Conservation (phyloP, 2,329 filamentous ascomycete genomes). For the Sporothrix pallida region DNA sequence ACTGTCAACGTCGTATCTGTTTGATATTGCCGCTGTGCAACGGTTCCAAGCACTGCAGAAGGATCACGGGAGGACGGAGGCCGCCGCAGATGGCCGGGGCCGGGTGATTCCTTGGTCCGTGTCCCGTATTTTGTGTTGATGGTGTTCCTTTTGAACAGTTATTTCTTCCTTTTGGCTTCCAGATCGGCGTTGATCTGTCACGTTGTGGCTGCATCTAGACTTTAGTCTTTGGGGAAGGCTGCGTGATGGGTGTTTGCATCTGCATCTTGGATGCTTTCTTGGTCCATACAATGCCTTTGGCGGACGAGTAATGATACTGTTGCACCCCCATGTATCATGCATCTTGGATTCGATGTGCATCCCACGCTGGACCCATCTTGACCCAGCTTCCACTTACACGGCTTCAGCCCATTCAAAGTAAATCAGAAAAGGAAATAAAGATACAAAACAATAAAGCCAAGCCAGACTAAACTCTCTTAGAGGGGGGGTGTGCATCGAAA, state of each 20-base stretch:
- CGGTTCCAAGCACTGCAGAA: background rate
- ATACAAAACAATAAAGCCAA: constrained; percentile 1
- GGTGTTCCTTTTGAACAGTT: too few species aligned
- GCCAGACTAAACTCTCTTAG: constrained; percentile 6
- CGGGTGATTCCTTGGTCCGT: background rate
- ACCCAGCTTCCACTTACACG: background rate
- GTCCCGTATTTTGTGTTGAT: background rate
- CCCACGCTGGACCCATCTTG: background rate
- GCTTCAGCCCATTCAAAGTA: background rate
- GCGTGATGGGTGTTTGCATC: background rate
- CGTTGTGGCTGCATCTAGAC: background rate
- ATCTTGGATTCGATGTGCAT: background rate
- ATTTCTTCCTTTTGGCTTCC: background rate
- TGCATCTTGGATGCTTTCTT: background rate
- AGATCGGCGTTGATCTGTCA: constrained; percentile 7
- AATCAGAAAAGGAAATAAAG: constrained; percentile 11
- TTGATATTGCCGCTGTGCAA: constrained; percentile 16
- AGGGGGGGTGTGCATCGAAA: constrained; percentile 23
- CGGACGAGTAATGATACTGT: background rate
- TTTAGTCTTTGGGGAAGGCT: background rate
- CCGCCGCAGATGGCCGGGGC: constrained; percentile 16
- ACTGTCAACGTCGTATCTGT: background rate
- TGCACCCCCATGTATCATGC: background rate
- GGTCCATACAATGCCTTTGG: background rate
- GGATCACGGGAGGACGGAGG: background rate